Evolutionary conservation across 2,329 filamentous ascomycete species (phyloP), one percentile per base, ranked within the genome.

Genomic region (Fusarium floridanum): DNA sequence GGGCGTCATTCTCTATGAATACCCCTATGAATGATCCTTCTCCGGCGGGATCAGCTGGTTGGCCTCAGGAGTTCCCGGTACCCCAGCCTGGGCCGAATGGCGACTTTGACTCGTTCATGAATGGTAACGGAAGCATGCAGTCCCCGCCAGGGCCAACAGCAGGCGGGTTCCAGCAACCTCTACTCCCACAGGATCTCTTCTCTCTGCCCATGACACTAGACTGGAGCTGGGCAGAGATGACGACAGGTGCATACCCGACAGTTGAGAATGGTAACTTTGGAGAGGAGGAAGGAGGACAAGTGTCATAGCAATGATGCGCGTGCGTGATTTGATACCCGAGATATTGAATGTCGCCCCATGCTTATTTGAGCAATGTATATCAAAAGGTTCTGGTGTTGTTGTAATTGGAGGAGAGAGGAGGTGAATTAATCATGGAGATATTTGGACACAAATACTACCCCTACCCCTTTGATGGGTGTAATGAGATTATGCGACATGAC

Each of bases 201-300:
- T 93, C 96, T 82, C 92, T 98, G 90, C 95, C 96, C 2, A 97
- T 98, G 92, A 97, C 94, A 4, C 88, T 98, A 24, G 96, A 98
- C 81, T 98, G 95, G 95, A 95, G 90, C 79, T 92, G 90, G 89
- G 90, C 90, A 2, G 90, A 92, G 81, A 91, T 92, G 86, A 91
- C 89, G 36, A 90, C 90, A n/a, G 90, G 90, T 11, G 86, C 87
- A 3, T 92, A 92, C 76, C 90, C 90, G 12, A 88, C 88, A 29
- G 90, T 92, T 45, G 90, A 92, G 78, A 92, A 92, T 72, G 90
- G 90, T 7, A 88, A 86, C 68, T 88, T 87, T 77, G 84, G 82
- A 6, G 70, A 74, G 16, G 72, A 66, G 24, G 60, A 73, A 29
- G 50, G 61, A 36, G 50, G 61, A 36, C 73, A 67, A 69, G 36